A percentile compares a stretch with the other conserved stretches of the same genome.
Conservation (phyloP, 805 yeast genomes). For the Candida yuanshanica region DNA sequence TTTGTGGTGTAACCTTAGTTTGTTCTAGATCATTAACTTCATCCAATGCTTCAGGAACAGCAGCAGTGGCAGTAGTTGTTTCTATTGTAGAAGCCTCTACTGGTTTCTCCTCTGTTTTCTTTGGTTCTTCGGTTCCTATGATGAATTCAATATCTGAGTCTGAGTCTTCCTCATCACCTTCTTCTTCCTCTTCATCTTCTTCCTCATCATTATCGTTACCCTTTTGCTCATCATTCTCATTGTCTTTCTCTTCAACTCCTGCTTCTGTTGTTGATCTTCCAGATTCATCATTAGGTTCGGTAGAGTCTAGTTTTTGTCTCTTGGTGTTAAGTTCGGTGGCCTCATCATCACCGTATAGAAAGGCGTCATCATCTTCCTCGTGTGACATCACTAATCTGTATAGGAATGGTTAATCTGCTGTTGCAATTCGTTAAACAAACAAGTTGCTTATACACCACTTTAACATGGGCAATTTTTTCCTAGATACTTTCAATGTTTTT, state of each 20-base stretch:
- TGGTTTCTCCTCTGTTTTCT: slow-evolving; percentile 12
- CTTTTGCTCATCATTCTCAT: slow-evolving; percentile 10
- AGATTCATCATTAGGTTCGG: slow-evolving; percentile 34
- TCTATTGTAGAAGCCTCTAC: slow-evolving; percentile 7
- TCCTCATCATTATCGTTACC: slow-evolving; percentile 28
- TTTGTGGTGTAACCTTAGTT: slow-evolving; percentile 19
- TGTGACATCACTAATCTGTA: slow-evolving; percentile 13
- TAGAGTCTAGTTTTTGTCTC: slow-evolving; percentile 10
- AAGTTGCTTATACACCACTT: no score
- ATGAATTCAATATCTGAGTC: slow-evolving; percentile 82
- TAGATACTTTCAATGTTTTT: no score
- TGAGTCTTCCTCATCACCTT: slow-evolving; percentile 40
- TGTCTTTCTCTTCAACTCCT: slow-evolving; percentile 1
- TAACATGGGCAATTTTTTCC: neutral
- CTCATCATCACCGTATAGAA: slow-evolving; percentile 26
- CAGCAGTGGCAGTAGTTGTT: slow-evolving; percentile 12
- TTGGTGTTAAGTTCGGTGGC: slow-evolving; percentile 2
- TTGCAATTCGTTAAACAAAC: neutral
- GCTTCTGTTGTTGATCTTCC: slow-evolving; percentile 23
- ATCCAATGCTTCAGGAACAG: slow-evolving; percentile 28
- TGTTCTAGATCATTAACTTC: slow-evolving; percentile 28
- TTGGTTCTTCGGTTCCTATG: slow-evolving; percentile 42
- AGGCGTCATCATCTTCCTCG: slow-evolving; percentile 65
- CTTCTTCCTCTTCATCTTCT: slow-evolving; percentile 39
- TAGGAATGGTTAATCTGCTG: neutral